These are phyloP conservation scores for Cytospora piceae DNA, from an alignment of 2,329 filamentous ascomycete species.

Conservation along the genomic window DNA sequence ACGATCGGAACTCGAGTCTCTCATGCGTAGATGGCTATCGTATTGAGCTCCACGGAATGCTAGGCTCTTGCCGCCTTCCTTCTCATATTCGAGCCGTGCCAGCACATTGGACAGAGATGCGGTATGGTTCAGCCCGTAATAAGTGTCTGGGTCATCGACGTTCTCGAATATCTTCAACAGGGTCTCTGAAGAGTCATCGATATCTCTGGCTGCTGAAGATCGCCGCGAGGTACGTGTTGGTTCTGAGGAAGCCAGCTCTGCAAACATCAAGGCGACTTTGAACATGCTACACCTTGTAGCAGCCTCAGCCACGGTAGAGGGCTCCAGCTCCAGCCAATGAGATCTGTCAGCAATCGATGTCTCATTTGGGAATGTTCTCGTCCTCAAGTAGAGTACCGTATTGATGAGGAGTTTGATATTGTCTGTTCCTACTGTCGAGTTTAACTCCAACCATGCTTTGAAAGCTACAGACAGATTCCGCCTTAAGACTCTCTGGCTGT, in stretches of 20 bases:
- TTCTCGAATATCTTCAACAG: constrained; percentile 85
- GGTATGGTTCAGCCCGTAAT: constrained; percentile 85
- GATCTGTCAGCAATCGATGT: constrained; percentile 76
- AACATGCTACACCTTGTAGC: constrained; percentile 82
- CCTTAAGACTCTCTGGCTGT: constrained; percentile 62
- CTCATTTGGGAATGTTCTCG: constrained; percentile 75
- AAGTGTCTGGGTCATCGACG: constrained; percentile 93
- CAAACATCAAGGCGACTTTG: constrained; percentile 82
- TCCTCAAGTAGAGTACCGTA: constrained; percentile 84
- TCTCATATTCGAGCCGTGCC: constrained; percentile 84
- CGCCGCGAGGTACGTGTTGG: constrained; percentile 63
- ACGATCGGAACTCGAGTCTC: constrained; percentile 55
- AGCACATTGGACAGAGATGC: constrained; percentile 78
- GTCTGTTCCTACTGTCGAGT: constrained; percentile 51
- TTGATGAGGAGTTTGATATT: constrained; percentile 77
- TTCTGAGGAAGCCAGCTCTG: constrained; percentile 71
- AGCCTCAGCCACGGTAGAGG: constrained; percentile 68
- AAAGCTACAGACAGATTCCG: constrained; percentile 67
- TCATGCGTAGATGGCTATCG: constrained; percentile 76
- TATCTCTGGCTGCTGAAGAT: constrained; percentile 60
- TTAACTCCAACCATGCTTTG: constrained; percentile 63
- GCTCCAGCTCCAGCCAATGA: constrained; percentile 86
- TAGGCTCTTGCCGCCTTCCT: constrained; percentile 82
- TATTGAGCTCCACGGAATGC: constrained; percentile 90
- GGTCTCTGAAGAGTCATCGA: constrained; percentile 63